A percentile compares a stretch with the other conserved stretches of the same genome.
Evolutionary conservation across 2,329 filamentous ascomycete genomes (phyloP).

Genomic region (Phialophora chinensis): DNA sequence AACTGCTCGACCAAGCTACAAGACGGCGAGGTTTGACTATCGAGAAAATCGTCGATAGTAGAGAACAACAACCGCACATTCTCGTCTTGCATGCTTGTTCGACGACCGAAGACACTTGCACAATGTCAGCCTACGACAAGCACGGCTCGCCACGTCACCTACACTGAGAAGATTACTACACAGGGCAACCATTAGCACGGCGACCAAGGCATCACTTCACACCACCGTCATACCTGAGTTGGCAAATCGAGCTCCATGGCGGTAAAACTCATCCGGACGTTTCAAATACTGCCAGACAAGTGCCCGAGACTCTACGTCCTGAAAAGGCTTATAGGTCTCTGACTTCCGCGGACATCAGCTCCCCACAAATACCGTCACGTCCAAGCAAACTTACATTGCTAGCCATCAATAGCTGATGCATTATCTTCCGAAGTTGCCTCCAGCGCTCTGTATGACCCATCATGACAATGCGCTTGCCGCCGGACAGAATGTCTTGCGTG

Average conservation of each 20-base stretch:
- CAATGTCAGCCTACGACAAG: neutral
- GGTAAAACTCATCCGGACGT: conserved; percentile 43
- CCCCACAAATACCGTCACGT: conserved; percentile 6
- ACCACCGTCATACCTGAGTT: conserved; percentile 20
- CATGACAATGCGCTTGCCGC: conserved; percentile 51
- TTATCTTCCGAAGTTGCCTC: conserved; percentile 30
- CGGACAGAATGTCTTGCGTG: conserved; percentile 40
- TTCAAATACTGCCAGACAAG: conserved; percentile 29
- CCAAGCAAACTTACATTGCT: neutral
- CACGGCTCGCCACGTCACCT: conserved; percentile 17
- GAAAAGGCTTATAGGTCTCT: conserved; percentile 31
- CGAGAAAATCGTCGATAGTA: conserved; percentile 46
- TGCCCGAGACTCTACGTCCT: conserved; percentile 29
- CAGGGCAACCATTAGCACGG: neutral
- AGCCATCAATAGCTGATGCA: conserved; percentile 33
- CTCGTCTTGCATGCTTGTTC: conserved; percentile 45
- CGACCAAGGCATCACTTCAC: neutral
- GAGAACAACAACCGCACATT: conserved; percentile 44
- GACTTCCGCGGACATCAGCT: conserved; percentile 37
- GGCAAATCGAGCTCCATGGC: conserved; percentile 50
- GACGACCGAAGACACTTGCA: conserved; percentile 52
- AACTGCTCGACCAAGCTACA: conserved; percentile 54
- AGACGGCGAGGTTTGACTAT: conserved; percentile 44
- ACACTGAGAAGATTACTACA: conserved; percentile 5
- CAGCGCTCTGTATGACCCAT: conserved; percentile 45